Conservation (phyloP, 805 yeast genomes). For the Clavispora vitiphila region DNA sequence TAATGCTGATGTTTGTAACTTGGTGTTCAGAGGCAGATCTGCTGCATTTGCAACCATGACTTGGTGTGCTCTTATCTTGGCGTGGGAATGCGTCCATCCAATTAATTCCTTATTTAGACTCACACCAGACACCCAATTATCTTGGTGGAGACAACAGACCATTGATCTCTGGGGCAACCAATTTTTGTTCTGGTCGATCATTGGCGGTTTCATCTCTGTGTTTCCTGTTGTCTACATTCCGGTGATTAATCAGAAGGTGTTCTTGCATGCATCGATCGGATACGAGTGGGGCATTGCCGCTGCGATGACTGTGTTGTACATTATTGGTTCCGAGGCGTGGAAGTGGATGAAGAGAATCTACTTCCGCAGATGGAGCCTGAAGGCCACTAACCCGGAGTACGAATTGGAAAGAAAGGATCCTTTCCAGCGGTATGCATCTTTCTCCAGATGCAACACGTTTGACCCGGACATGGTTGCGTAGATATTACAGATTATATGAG, state of each 20-base stretch:
- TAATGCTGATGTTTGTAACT: conserved; percentile 19
- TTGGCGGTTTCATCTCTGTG: conserved; percentile 32
- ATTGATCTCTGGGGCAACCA: conserved; percentile 32
- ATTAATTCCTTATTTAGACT: conserved; percentile 29
- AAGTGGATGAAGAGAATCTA: conserved; percentile 37
- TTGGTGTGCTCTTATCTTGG: conserved; percentile 37
- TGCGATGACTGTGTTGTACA: conserved; percentile 26
- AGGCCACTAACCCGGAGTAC: conserved; percentile 53
- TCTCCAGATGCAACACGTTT: conserved; percentile 49
- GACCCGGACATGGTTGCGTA: conserved; percentile 18
- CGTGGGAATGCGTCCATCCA: conserved; percentile 39
- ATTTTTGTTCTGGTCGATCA: conserved; percentile 34
- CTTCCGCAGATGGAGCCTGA: conserved; percentile 19
- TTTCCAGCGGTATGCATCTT: conserved; percentile 56
- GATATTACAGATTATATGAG: not conserved
- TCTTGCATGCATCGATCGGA: conserved; percentile 33
- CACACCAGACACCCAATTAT: conserved; percentile 31
- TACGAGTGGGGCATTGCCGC: conserved; percentile 38
- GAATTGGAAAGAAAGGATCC: conserved; percentile 62
- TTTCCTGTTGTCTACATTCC: conserved; percentile 40
- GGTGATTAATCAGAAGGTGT: conserved; percentile 35
- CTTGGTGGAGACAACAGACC: conserved; percentile 35
- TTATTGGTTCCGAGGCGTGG: conserved; percentile 33
- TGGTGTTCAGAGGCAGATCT: conserved; percentile 35
- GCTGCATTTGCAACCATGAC: conserved; percentile 37